These are phyloP conservation scores for Adiantum capillusveneris DNA, from an alignment of 75 land plant species.

Conservation along the genomic window DNA sequence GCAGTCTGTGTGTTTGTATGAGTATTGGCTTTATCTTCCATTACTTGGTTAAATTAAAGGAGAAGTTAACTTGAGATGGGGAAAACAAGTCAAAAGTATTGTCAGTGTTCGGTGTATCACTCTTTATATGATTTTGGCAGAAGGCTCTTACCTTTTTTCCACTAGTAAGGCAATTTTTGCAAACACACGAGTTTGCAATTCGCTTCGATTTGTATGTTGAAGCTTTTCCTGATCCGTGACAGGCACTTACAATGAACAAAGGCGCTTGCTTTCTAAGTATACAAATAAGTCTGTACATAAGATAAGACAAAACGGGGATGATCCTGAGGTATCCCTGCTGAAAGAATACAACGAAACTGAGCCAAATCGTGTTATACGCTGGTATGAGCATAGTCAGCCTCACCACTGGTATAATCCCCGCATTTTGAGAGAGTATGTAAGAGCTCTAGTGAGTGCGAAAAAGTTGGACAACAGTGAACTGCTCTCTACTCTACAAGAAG, in stretches of 20 bases:
- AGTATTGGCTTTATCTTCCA: too few relatives aligned
- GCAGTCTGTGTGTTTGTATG: too few relatives aligned
- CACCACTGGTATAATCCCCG: constrained; percentile 65
- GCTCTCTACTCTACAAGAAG: constrained; percentile 82
- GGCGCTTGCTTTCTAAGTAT: constrained; percentile 64
- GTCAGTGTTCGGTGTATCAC: too few relatives aligned
- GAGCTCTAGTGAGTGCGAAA: constrained; percentile 83
- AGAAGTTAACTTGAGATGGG: too few relatives aligned
- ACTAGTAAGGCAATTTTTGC: too few relatives aligned
- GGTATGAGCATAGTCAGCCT: constrained; percentile 78
- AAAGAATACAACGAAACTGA: constrained; percentile 72
- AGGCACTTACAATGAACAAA: constrained; percentile 9
- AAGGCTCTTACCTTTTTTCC: too few relatives aligned
- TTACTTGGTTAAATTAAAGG: too few relatives aligned
- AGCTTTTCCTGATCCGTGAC: too few relatives aligned
- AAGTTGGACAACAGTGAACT: constrained; percentile 83
- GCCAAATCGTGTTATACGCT: constrained; percentile 78
- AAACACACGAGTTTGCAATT: too few relatives aligned
- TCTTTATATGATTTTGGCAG: too few relatives aligned
- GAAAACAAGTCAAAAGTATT: too few relatives aligned
- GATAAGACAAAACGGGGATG: constrained; percentile 49
- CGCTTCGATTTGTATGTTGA: too few relatives aligned
- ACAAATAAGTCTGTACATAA: constrained; percentile 56
- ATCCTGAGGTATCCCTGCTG: constrained; percentile 48
- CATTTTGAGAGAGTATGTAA: constrained; percentile 91